phyloP scores from a whole-genome alignment of 2,329 filamentous ascomycete species.

The Biscogniauxia sp. region DNA sequence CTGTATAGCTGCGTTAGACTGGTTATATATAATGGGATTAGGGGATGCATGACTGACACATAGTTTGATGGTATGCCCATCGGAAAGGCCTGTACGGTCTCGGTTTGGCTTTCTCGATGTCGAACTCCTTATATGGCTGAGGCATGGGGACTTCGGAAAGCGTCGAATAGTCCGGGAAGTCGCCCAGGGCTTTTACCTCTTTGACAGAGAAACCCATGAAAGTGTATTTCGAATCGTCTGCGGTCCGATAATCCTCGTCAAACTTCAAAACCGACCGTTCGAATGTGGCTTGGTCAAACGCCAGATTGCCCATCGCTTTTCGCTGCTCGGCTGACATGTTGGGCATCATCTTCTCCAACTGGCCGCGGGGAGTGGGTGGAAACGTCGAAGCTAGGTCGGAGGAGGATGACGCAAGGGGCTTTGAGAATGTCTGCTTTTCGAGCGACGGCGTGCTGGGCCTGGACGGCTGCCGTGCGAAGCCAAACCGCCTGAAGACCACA shows the following conservation, averaged over 20 bases:
- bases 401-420: conserved; percentile 19
- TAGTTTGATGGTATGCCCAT: conserved; percentile 86
- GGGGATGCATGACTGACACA: conserved; percentile 62
- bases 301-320: conserved; percentile 18
- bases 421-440: conserved; percentile 24
- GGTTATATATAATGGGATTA: neutral
- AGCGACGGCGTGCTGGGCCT: conserved; percentile 22
- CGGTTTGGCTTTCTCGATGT: conserved; percentile 65
- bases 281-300: conserved; percentile 19
- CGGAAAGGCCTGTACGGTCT: conserved; percentile 78
- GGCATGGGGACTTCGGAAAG: conserved; percentile 75
- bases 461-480: conserved; percentile 11
- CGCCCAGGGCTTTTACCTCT: conserved; percentile 68
- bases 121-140: conserved; percentile 59
- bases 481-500: conserved; percentile 19
- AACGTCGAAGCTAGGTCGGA: conserved; percentile 20
- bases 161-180: conserved; percentile 76
- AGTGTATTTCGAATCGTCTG: conserved; percentile 45
- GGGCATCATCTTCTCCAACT: conserved; percentile 17
- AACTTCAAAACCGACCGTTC: conserved; percentile 31
- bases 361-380: conserved; percentile 22
- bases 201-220: conserved; percentile 68
- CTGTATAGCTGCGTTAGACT: conserved; percentile 40
- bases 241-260: conserved; percentile 35
- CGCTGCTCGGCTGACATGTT: conserved; percentile 15